A percentile compares a stretch with the other conserved stretches of the same genome.
These are phyloP conservation scores for Fusarium abutilonis DNA, from an alignment of 2,329 filamentous ascomycete species.

Conservation along the genomic window DNA sequence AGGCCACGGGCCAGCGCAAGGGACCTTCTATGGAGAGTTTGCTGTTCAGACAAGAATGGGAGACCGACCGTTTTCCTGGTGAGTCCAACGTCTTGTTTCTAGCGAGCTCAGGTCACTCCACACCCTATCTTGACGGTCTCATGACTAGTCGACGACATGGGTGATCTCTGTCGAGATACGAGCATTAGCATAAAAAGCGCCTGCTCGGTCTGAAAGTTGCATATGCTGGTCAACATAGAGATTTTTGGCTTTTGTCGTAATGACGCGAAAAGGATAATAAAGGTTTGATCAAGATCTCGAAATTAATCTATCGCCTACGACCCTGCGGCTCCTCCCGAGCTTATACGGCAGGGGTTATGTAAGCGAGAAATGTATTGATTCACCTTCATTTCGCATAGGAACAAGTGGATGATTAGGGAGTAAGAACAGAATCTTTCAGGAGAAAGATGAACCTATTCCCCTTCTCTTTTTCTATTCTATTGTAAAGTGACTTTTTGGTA, in stretches of 20 bases:
- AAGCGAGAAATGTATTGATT: background rate
- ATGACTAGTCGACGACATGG: background rate
- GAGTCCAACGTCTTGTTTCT: background rate
- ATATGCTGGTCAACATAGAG: no score
- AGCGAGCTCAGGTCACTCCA: constrained; percentile 16
- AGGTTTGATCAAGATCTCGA: background rate
- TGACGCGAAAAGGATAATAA: background rate
- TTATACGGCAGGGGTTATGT: background rate
- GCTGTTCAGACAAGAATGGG: constrained; percentile 7
- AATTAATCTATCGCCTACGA: constrained; percentile 28
- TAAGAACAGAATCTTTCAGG: background rate
- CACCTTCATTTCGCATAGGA: background rate
- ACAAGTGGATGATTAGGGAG: background rate
- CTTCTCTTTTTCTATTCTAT: background rate
- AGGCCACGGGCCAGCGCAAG: constrained; percentile 3
- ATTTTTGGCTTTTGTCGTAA: no score
- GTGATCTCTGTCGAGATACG: no score
- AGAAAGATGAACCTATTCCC: background rate
- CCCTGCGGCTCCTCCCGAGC: constrained; percentile 14
- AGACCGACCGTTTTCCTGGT: background rate
- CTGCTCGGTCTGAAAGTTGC: no score
- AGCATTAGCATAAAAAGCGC: no score
- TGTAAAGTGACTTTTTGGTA: background rate
- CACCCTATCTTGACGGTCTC: constrained; percentile 1
- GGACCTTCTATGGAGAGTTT: constrained; percentile 9